A percentile compares a stretch with the other conserved stretches of the same genome.
phyloP scores from a whole-genome alignment of 2,329 filamentous ascomycete species.

The Neofusicoccum umdonicola region DNA sequence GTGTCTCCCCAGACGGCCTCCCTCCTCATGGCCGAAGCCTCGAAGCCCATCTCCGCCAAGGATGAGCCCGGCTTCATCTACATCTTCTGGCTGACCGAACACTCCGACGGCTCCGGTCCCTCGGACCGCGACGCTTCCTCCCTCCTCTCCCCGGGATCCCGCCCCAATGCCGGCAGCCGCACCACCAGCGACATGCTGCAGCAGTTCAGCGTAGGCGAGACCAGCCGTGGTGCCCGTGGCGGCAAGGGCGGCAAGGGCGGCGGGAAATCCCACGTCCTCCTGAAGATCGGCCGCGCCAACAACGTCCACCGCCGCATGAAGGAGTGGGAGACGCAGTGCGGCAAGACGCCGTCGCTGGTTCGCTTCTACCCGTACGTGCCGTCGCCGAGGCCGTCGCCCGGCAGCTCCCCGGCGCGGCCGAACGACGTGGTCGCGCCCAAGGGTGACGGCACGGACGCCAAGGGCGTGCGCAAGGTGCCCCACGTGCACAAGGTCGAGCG shows the following conservation, averaged over 20 bases:
- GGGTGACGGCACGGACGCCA: slow-evolving; percentile 28
- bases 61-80: slow-evolving; percentile 91
- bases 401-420: slow-evolving; percentile 25
- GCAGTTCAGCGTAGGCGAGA: not conserved
- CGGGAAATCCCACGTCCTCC: slow-evolving; percentile 55
- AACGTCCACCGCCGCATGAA: slow-evolving; percentile 91
- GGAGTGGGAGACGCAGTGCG: slow-evolving; percentile 92
- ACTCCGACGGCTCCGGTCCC: slow-evolving; percentile 43
- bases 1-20: slow-evolving; percentile 68
- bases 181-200: slow-evolving; percentile 29
- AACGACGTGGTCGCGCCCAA: slow-evolving; percentile 15
- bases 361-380: slow-evolving; percentile 83
- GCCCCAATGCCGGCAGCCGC: slow-evolving; percentile 21
- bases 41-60: slow-evolving; percentile 67
- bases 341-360: slow-evolving; percentile 81
- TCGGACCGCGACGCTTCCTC: slow-evolving; percentile 2
- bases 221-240: not conserved
- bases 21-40: slow-evolving; percentile 71
- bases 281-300: slow-evolving; percentile 65
- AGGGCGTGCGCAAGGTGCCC: slow-evolving; percentile 65
- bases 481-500: slow-evolving; percentile 86
- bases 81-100: slow-evolving; percentile 92
- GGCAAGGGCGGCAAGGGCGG: not conserved
- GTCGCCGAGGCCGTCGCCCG: slow-evolving; percentile 25
- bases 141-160: not conserved